Conservation (phyloP, 441 rosid species). For the Euphorbia schlechtendalii region DNA sequence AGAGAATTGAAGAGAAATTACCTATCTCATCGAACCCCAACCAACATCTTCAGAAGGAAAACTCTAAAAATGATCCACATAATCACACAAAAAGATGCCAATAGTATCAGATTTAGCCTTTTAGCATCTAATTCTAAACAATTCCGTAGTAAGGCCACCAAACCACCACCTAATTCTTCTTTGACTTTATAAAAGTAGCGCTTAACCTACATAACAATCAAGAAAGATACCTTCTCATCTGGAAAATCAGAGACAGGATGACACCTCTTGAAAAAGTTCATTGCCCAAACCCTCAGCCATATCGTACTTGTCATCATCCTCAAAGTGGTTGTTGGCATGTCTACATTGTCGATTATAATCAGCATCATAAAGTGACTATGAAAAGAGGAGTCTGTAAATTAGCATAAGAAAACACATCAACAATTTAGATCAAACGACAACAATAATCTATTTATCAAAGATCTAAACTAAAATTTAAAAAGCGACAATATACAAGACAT, state of each 20-base stretch:
- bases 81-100: constrained; percentile 40
- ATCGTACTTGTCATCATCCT: constrained; percentile 30
- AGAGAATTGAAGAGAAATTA: too few relatives aligned
- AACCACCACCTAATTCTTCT: constrained; percentile 31
- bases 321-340: too few relatives aligned
- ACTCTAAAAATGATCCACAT: constrained; percentile 61
- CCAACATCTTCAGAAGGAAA: constrained; percentile 44
- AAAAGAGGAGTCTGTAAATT: too few relatives aligned
- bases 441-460: too few relatives aligned
- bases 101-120: constrained; percentile 17
- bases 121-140: constrained; percentile 43
- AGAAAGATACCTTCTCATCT: constrained; percentile 26
- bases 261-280: constrained; percentile 30
- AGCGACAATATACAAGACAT: too few relatives aligned
- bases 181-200: constrained; percentile 37
- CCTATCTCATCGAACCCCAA: too few relatives aligned
- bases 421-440: too few relatives aligned
- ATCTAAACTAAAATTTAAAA: too few relatives aligned
- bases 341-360: constrained; percentile 25
- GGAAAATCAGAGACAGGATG: neutral
- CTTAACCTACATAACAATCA: constrained; percentile 40
- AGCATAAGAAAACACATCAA: too few relatives aligned
- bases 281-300: constrained; percentile 33
- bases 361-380: too few relatives aligned
- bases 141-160: constrained; percentile 41